These are phyloP conservation scores for Isoetes engelmannii DNA, from an alignment of 83 land plant species.

Conservation along the genomic window DNA sequence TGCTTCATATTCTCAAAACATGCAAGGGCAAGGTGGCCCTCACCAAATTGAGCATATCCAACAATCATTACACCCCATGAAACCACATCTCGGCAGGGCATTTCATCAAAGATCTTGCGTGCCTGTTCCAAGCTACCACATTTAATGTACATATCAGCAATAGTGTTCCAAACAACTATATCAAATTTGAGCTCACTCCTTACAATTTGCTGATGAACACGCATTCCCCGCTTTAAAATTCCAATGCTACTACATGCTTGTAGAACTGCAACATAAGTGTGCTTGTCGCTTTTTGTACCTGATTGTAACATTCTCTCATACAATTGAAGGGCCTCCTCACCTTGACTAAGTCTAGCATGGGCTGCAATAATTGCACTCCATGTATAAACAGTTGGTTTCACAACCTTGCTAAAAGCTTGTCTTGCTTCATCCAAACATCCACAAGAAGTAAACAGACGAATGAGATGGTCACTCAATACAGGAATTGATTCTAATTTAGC, in stretches of 20 bases:
- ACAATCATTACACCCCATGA: slow-evolving; percentile 1
- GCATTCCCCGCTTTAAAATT: not conserved
- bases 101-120: not conserved
- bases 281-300: too few relatives aligned
- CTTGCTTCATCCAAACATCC: too few relatives aligned
- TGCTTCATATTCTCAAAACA: slow-evolving; percentile 6
- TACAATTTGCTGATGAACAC: slow-evolving; percentile 1
- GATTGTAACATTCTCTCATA: too few relatives aligned
- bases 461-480: too few relatives aligned
- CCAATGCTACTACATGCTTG: not conserved
- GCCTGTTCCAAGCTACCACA: slow-evolving; percentile 1
- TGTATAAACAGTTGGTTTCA: too few relatives aligned
- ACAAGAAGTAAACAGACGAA: too few relatives aligned
- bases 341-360: too few relatives aligned
- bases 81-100: not conserved
- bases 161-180: not conserved
- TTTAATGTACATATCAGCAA: slow-evolving; percentile 6
- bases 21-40: slow-evolving; percentile 1
- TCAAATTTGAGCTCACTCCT: not conserved
- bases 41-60: slow-evolving; percentile 1
- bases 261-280: slow-evolving; percentile 7
- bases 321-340: too few relatives aligned
- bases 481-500: too few relatives aligned
- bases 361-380: too few relatives aligned
- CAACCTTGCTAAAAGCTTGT: too few relatives aligned